These are phyloP conservation scores for Phaseolus coccineus DNA, from an alignment of 331 rosid species.

Conservation along the genomic window DNA sequence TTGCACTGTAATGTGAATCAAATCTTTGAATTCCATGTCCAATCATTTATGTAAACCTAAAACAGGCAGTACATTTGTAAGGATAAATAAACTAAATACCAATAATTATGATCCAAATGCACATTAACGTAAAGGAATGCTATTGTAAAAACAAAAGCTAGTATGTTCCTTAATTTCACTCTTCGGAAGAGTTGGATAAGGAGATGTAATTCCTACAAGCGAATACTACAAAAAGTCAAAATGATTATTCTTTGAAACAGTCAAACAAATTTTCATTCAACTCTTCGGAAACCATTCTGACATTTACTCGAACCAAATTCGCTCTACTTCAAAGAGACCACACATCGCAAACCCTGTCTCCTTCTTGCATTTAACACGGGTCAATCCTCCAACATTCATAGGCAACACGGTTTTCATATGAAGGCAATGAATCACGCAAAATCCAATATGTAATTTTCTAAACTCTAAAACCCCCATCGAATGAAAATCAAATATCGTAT, in stretches of 20 bases:
- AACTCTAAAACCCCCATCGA: neutral
- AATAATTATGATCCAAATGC: conserved; percentile 33
- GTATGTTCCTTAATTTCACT: conserved; percentile 30
- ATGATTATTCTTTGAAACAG: conserved; percentile 11
- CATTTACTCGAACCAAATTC: conserved; percentile 5
- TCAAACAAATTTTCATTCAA: neutral
- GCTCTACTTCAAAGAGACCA: neutral
- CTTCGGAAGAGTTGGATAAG: neutral
- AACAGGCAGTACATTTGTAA: conserved; percentile 42
- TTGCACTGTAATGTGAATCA: conserved; percentile 41
- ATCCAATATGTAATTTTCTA: neutral
- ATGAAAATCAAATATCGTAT: conserved; percentile 3
- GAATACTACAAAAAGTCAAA: conserved; percentile 25
- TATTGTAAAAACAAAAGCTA: conserved; percentile 7
- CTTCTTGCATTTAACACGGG: neutral
- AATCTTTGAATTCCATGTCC: conserved; percentile 43
- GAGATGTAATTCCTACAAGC: conserved; percentile 11
- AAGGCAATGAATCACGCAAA: neutral
- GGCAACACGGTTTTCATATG: neutral
- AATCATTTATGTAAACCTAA: conserved; percentile 49
- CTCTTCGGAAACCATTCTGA: conserved; percentile 16
- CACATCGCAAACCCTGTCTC: neutral
- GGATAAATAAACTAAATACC: conserved; percentile 33
- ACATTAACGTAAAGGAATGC: neutral
- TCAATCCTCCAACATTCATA: neutral